phyloP scores from a whole-genome alignment of 177 flowering plant genomes.

The Telopea speciosissima region DNA sequence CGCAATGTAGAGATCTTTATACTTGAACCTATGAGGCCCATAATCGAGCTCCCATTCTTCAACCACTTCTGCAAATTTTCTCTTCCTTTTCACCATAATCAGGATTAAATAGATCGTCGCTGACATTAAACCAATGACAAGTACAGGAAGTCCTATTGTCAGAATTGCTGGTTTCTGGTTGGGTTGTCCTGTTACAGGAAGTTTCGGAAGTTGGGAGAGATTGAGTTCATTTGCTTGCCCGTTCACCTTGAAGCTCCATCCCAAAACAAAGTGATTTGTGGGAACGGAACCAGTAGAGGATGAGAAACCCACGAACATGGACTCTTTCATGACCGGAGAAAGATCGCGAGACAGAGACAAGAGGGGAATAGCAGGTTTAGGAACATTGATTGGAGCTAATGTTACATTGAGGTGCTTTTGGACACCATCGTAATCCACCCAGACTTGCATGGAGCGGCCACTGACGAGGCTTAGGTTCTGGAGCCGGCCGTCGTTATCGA shows the following conservation, averaged over 20 bases:
- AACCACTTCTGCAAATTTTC: slow-evolving; percentile 12
- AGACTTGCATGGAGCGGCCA: slow-evolving; percentile 20
- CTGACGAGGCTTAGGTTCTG: slow-evolving; percentile 16
- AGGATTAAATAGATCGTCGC: not conserved
- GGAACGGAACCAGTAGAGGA: slow-evolving; percentile 15
- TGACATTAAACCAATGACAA: not conserved
- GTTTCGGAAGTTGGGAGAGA: slow-evolving; percentile 16
- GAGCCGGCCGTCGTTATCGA: not conserved
- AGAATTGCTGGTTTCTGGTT: not conserved
- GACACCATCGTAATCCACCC: slow-evolving; percentile 29
- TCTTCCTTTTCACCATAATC: slow-evolving; percentile 4
- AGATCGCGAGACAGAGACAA: slow-evolving; percentile 19
- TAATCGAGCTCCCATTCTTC: slow-evolving; percentile 22
- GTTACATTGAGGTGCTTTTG: slow-evolving; percentile 22
- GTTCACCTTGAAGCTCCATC: slow-evolving; percentile 30
- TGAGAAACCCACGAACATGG: slow-evolving; percentile 39
- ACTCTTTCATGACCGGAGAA: slow-evolving; percentile 14
- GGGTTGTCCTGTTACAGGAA: slow-evolving; percentile 5
- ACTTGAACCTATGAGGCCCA: slow-evolving; percentile 19
- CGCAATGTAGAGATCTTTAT: slow-evolving; percentile 16
- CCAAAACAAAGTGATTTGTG: slow-evolving; percentile 21
- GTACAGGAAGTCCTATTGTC: slow-evolving; percentile 16
- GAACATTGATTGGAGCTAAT: slow-evolving; percentile 17
- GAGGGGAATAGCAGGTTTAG: slow-evolving; percentile 20
- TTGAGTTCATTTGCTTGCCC: slow-evolving; percentile 16